Base-by-base conservation (phyloP, 306 rosid species). In the Senna siamea region DNA sequence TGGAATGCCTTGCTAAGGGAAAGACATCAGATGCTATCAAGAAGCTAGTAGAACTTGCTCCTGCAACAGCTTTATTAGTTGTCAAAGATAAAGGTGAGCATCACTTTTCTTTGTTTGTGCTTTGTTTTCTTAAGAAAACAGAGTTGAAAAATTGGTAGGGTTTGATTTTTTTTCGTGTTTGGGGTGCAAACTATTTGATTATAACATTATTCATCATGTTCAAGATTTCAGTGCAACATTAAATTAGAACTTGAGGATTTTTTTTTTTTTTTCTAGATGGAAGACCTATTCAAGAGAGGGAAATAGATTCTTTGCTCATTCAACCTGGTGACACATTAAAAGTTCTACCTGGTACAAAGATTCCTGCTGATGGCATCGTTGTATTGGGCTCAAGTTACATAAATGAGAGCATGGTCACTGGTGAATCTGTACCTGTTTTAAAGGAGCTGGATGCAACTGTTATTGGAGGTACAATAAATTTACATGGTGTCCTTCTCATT, bases 1-100 rank as follows among this genome's bases (percentile, higher is more conserved):
- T 92, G 83, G 97, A 92, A 79, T 89, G 92, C 68, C 92, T 92
- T 70, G 97, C 97, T 65, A 92, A 86, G 76, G 97, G 97, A 69
- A 92, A 89, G 85, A 92, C 97, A 55, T 92, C 97, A 28, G 96
- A 92, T 82, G 97, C 97, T 85, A 92, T 92, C 85, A 92, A 88
- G 82, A 89, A 92, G 82, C 75, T 92, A 79, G 91, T 92, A 67
- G 93, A 89, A 76, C 97, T 92, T 83, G 59, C 92, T 47, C 97
- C 97, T 19, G 90, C 97, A 74, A 89, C 88, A 35, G 93, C 97
- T 30, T 74, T 82, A 57, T 81, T 89, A 80, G 79, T 92, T 70
- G 76, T 85, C 77, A 87, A 79, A 63, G 93, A 89, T 69, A 89
- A 85, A 86, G 97, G 97, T 92, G 60, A 57, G 44, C 75, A 48